Evolutionary conservation across 805 yeast genomes (phyloP).

Genomic region (Saccharomyces jurei): DNA sequence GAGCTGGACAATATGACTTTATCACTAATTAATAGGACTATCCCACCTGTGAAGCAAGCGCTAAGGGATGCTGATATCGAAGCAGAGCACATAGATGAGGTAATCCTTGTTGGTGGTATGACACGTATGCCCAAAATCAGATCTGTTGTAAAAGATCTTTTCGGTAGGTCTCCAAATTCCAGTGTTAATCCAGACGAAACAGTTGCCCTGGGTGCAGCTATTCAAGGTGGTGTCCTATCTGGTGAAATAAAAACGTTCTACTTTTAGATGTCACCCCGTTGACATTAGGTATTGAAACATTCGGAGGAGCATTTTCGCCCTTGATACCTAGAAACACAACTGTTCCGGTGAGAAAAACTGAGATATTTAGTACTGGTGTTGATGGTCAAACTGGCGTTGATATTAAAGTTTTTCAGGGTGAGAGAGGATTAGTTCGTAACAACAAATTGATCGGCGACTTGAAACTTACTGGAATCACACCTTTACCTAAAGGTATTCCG

Average conservation of each 20-base stretch:
- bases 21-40: constrained; percentile 57
- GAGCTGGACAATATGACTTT: constrained; percentile 61
- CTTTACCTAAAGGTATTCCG: constrained; percentile 72
- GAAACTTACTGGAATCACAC: constrained; percentile 62
- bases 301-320: constrained; percentile 77
- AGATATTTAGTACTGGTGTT: constrained; percentile 70
- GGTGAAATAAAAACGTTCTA: constrained; percentile 77
- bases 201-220: constrained; percentile 87
- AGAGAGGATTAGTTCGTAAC: constrained; percentile 67
- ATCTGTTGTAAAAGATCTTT: constrained; percentile 48
- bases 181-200: constrained; percentile 87
- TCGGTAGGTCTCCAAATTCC: constrained; percentile 59
- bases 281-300: constrained; percentile 76
- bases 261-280: constrained; percentile 76
- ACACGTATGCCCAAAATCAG: constrained; percentile 81
- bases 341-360: constrained; percentile 68
- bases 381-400: constrained; percentile 82
- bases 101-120: constrained; percentile 81
- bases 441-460: constrained; percentile 72
- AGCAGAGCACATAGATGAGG: constrained; percentile 61
- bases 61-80: constrained; percentile 64
- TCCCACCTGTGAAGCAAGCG: constrained; percentile 68
- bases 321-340: constrained; percentile 71
- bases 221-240: constrained; percentile 78
- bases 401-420: constrained; percentile 74